Conservation (phyloP, 495 filamentous ascomycete genomes). For the Cudoniella acicularis region DNA sequence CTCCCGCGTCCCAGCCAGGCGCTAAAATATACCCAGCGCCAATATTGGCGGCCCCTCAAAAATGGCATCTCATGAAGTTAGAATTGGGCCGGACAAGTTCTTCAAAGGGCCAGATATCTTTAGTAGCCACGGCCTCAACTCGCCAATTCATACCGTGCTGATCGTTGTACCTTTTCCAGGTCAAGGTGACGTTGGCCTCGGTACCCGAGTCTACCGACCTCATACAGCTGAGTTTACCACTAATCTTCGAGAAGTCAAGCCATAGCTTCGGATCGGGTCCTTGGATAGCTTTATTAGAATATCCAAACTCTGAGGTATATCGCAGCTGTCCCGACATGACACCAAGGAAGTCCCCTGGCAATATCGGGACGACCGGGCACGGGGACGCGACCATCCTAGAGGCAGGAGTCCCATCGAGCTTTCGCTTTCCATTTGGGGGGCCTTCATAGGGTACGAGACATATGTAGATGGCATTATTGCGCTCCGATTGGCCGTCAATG, state of each 20-base stretch:
- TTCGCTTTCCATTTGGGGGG: slow-evolving; percentile 2
- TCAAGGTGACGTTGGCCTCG: slow-evolving; percentile 14
- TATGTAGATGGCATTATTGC: slow-evolving; percentile 1
- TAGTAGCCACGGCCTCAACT: slow-evolving; percentile 9
- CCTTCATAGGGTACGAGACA: slow-evolving; percentile 4
- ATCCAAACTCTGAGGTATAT: slow-evolving; percentile 10
- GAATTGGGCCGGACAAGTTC: slow-evolving; percentile 14
- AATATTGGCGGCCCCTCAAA: slow-evolving; percentile 11
- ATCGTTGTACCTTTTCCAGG: slow-evolving; percentile 13
- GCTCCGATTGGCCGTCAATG: background rate
- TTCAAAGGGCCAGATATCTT: slow-evolving; percentile 18
- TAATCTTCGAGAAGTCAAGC: slow-evolving; percentile 18
- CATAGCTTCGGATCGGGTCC: slow-evolving; percentile 13
- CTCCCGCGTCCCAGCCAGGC: slow-evolving; percentile 12
- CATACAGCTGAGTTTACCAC: slow-evolving; percentile 17
- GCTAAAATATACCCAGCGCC: slow-evolving; percentile 8
- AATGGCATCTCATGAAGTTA: slow-evolving; percentile 9
- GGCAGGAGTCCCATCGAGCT: slow-evolving; percentile 11
- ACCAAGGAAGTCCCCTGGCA: slow-evolving; percentile 16
- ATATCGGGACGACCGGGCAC: slow-evolving; percentile 11
- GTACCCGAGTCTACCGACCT: slow-evolving; percentile 7
- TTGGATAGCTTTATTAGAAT: slow-evolving; percentile 14
- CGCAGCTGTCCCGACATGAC: slow-evolving; percentile 11
- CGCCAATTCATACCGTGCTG: slow-evolving; percentile 1
- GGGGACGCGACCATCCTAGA: slow-evolving; percentile 8